phyloP scores from a whole-genome alignment of 2,329 filamentous ascomycete species.

The Arachnomyces sp. region DNA sequence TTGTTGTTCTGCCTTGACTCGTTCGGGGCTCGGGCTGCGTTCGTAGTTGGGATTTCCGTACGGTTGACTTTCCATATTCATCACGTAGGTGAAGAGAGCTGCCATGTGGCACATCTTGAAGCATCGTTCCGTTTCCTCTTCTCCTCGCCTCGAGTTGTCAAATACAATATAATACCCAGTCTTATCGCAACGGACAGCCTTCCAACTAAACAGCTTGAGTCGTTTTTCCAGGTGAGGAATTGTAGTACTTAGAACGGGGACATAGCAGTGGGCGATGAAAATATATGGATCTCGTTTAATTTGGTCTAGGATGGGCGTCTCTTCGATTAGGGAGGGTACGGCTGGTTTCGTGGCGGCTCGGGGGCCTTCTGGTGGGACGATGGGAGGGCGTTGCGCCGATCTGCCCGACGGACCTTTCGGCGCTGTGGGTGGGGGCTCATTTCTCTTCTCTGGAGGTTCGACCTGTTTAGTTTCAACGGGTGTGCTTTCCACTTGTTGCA shows the following conservation, averaged over 20 bases:
- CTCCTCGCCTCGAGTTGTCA: constrained; percentile 64
- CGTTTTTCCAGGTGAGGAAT: constrained; percentile 85
- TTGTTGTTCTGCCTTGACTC: constrained; percentile 39
- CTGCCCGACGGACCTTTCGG: constrained; percentile 72
- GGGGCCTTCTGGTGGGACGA: constrained; percentile 32
- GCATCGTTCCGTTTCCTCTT: constrained; percentile 73
- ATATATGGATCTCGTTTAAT: constrained; percentile 79
- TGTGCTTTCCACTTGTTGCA: constrained; percentile 2
- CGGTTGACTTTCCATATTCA: constrained; percentile 79
- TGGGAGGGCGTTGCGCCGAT: constrained; percentile 26
- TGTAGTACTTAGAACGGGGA: constrained; percentile 78
- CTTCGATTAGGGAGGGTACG: constrained; percentile 51
- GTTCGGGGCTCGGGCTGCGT: constrained; percentile 38
- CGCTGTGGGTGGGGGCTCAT: constrained; percentile 69
- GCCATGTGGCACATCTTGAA: constrained; percentile 70
- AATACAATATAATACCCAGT: constrained; percentile 92
- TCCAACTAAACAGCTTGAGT: constrained; percentile 71
- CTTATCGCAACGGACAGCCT: constrained; percentile 72
- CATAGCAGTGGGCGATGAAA: constrained; percentile 76
- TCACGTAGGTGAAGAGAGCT: constrained; percentile 81
- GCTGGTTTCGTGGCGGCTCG: constrained; percentile 26
- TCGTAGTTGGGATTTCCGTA: constrained; percentile 59
- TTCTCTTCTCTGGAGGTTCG: constrained; percentile 37
- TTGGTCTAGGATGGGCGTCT: constrained; percentile 56
- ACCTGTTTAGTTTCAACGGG: not conserved